Percentiles rank a stretch among this genome's conserved stretches.
Conservation (phyloP, 257 asterid genomes). For the Solanum dulcamara region DNA sequence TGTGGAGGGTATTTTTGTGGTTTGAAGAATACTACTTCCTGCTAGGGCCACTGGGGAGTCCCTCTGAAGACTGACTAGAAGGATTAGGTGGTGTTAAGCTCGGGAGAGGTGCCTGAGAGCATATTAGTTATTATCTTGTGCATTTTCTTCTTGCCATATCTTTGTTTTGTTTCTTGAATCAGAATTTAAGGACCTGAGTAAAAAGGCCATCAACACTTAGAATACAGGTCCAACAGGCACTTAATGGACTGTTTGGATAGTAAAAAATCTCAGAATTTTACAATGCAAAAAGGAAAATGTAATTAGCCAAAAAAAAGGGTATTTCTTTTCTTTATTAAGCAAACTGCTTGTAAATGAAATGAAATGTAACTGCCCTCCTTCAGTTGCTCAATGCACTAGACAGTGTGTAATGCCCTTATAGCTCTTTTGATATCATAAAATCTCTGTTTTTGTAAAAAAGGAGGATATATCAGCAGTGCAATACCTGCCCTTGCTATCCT, state of each 20-base stretch:
- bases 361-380: not conserved
- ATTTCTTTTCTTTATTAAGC: not conserved
- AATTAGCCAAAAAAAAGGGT: not conserved
- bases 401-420: not conserved
- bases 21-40: too few species aligned
- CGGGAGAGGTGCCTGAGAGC: not conserved
- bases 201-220: not conserved
- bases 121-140: too few species aligned
- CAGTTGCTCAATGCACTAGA: not conserved
- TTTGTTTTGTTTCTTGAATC: not conserved
- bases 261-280: not conserved
- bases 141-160: not conserved
- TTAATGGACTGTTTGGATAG: not conserved
- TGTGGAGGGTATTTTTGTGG: too few species aligned
- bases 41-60: not conserved
- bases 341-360: not conserved
- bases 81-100: not conserved
- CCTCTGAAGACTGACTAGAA: not conserved
- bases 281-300: not conserved
- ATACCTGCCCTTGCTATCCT: not conserved
- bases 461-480: not conserved
- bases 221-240: not conserved
- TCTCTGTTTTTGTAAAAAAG: not conserved
- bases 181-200: not conserved
- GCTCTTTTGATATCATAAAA: not conserved